These are phyloP conservation scores for Nicotiana tabacum DNA, from an alignment of 257 asterid species.

Conservation along the genomic window DNA sequence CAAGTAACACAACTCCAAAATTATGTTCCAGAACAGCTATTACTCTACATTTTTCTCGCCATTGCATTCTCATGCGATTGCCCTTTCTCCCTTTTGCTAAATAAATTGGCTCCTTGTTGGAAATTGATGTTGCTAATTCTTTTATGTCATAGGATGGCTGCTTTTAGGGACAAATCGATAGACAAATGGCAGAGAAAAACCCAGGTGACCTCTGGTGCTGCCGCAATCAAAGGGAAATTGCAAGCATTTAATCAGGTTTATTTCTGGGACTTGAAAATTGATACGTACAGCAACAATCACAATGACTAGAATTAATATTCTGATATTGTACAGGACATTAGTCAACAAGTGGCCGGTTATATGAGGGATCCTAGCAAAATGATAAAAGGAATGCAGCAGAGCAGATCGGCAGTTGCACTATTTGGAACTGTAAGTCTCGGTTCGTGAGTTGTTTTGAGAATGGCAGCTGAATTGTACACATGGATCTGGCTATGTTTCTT, in stretches of 20 bases:
- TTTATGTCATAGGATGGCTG: conserved; percentile 48
- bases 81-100: background rate
- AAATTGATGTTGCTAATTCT: background rate
- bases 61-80: background rate
- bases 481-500: background rate
- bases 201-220: conserved; percentile 92
- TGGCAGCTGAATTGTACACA: background rate
- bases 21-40: background rate
- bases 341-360: conserved; percentile 82
- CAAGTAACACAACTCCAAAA: background rate
- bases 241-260: conserved; percentile 96
- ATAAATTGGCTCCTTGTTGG: background rate
- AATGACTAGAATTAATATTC: background rate
- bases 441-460: background rate
- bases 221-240: conserved; percentile 83
- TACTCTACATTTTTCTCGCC: background rate
- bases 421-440: conserved; percentile 77
- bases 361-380: conserved; percentile 97
- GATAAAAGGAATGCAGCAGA: conserved; percentile 92
- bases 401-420: conserved; percentile 59
- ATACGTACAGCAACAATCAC: background rate
- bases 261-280: conserved; percentile 11
- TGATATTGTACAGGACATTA: conserved; percentile 55
- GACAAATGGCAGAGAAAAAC: conserved; percentile 98
- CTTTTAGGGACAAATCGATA: conserved; percentile 76